Base-by-base conservation (phyloP, 805 yeast genomes). In the Yamadazyma takamatsuzukensis region DNA sequence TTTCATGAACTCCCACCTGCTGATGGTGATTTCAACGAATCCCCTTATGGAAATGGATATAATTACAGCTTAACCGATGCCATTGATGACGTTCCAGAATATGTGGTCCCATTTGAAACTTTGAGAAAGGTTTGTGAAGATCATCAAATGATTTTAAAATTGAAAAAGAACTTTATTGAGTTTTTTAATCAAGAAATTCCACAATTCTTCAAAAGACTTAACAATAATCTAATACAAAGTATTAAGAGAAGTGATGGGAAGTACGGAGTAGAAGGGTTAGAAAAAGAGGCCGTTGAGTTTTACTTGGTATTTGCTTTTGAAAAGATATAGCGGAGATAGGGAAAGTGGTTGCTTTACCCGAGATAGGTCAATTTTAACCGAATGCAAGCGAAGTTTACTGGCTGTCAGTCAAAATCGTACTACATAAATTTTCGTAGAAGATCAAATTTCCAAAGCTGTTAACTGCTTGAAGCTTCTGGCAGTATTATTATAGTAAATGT, bases 71-170 rank as follows among this genome's bases (percentile, higher is more conserved):
- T 93, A 37, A 79, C 79, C 43, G 98, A 93, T 61, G 98, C 99
- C 0, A 90, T 93, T 30, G 96, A 87, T 41, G 81, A 93, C 48
- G 96, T 93, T 15, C 97, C 97, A 0, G 99, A 93, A 52, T 93
- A 83, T 50, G 94, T 93, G 5, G 96, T 93, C 5, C 97, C 97
- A 1, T 88, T 93, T 58, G 97, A 90, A 49, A 75, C 80, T 1
- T 75, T 93, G 37, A 71, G 95, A 56, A 76, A 81, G 35, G 61
- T 90, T 34, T 94, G 96, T 27, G 86, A 81, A 51, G 94, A 87
- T 37, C 84, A 78, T 54, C 86, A 86, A 10, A 59, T 90, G 41
- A 81, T 78, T 36, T 60, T 93, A 37, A 72, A 80, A 38, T 76
- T 76, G 45, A 80, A 80, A 49, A 79, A 79, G 66, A 80, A 84